Evolutionary conservation across 2,329 filamentous ascomycete species (phyloP).

Genomic region (Fusarium proliferatum): DNA sequence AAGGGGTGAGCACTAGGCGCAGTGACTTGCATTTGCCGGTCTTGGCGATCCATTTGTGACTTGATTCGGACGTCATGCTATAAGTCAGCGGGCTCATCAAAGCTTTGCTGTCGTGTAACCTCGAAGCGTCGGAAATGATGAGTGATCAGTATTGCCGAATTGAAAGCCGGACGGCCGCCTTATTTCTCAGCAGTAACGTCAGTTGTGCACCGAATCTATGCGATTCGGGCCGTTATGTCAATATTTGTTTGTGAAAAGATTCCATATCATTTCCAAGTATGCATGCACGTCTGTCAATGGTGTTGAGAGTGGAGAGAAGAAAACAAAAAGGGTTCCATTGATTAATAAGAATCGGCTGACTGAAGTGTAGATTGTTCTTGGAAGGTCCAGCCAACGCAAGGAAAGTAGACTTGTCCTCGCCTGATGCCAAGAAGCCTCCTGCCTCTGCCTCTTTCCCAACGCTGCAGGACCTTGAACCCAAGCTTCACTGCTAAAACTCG

Average conservation of each 20-base stretch:
- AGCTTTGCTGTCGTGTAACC: conserved; percentile 20
- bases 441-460: not conserved
- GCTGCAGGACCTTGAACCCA: no score
- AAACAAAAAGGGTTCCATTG: not conserved
- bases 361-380: not conserved
- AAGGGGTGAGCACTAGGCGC: conserved; percentile 28
- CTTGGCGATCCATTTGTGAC: conserved; percentile 38
- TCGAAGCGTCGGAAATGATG: conserved; percentile 7
- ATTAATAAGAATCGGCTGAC: not conserved
- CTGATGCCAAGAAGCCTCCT: not conserved
- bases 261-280: not conserved
- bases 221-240: conserved; percentile 23
- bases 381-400: not conserved
- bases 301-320: conserved; percentile 3
- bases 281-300: not conserved
- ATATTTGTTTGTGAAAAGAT: not conserved
- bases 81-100: conserved; percentile 7
- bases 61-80: conserved; percentile 42
- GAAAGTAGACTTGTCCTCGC: not conserved
- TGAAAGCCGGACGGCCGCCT: not conserved
- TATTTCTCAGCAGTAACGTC: conserved; percentile 4
- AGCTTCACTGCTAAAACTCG: not conserved
- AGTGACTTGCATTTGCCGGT: conserved; percentile 33
- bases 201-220: conserved; percentile 11
- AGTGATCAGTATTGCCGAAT: conserved; percentile 7